A percentile compares a stretch with the other conserved stretches of the same genome.
Conservation (phyloP, 2,329 filamentous ascomycete species). For the Colletotrichum aenigma region DNA sequence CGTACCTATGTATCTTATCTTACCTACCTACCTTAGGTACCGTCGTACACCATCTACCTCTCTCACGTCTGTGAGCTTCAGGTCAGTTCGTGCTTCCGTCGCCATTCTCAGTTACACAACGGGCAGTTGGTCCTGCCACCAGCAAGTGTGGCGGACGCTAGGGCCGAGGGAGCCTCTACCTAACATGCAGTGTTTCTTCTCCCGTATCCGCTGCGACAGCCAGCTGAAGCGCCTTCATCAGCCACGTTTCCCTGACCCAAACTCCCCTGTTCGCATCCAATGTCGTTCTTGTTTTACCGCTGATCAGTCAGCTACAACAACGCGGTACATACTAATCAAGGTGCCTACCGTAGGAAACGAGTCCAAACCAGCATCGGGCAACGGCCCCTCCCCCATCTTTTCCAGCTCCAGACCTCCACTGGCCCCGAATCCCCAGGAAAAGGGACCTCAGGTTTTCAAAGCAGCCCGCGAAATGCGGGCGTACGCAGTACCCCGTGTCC, state of each 20-base stretch:
- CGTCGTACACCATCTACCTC: neutral
- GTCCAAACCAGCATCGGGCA: neutral
- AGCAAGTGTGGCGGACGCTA: neutral
- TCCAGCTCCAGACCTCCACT: neutral
- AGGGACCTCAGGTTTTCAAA: neutral
- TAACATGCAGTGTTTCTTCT: neutral
- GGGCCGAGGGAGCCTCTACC: neutral
- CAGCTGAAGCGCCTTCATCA: neutral
- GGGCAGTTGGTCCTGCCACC: neutral
- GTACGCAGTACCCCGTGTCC: neutral
- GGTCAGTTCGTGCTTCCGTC: neutral
- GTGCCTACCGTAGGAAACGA: neutral
- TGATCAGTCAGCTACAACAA: neutral
- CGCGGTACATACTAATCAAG: neutral
- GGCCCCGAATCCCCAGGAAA: neutral
- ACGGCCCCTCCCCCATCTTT: slow-evolving; percentile 4
- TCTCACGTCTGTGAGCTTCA: neutral
- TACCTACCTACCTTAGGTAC: neutral
- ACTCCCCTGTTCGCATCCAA: neutral
- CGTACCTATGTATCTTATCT: neutral
- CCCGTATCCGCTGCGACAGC: neutral
- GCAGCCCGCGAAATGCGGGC: neutral
- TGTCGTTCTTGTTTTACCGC: neutral
- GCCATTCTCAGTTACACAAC: neutral
- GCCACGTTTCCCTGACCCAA: neutral